A percentile compares a stretch with the other conserved stretches of the same genome.
Conservation (phyloP, 371 early-diverging fungal species). For the Funneliformis caledonium region DNA sequence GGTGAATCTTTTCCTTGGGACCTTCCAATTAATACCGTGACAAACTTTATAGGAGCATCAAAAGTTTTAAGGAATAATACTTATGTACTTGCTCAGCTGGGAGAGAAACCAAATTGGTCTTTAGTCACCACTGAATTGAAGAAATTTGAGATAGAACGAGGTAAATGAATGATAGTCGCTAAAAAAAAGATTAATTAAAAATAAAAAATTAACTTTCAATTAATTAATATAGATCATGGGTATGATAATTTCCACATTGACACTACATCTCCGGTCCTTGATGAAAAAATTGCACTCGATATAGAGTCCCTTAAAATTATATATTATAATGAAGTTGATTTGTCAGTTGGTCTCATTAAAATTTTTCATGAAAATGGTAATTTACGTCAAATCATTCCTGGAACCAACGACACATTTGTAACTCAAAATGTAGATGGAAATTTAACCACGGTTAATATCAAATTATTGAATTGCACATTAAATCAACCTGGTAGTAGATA, state of each 20-base stretch:
- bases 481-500: neutral
- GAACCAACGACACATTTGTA: neutral
- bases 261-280: neutral
- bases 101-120: neutral
- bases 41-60: neutral
- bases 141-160: neutral
- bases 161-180: no score
- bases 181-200: no score
- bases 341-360: neutral
- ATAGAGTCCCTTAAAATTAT: neutral
- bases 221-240: neutral
- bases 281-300: neutral
- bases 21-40: neutral
- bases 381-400: conserved; percentile 5
- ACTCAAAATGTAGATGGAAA: neutral
- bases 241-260: neutral
- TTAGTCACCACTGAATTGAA: neutral
- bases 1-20: neutral
- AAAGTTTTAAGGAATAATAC: neutral
- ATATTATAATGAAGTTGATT: neutral
- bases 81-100: neutral
- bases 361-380: neutral
- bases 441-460: neutral
- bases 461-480: conserved; percentile 11
- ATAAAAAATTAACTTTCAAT: neutral